Evolutionary conservation across 805 yeast species (phyloP), one percentile per base, ranked within the genome.

Genomic region (Cyberlindnera maclurae): DNA sequence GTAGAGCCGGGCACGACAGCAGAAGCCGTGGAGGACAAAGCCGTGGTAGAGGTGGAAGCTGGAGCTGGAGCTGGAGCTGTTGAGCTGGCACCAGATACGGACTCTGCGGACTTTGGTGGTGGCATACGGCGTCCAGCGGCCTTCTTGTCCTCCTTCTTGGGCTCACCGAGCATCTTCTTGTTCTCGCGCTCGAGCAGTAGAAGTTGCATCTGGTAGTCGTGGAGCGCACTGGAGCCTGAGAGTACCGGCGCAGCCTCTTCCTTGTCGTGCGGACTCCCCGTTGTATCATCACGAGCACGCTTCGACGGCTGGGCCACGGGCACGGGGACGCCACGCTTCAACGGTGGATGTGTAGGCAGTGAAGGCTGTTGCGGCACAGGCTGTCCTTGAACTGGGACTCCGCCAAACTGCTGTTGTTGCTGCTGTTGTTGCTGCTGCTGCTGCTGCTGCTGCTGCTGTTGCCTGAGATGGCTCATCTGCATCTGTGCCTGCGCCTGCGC

Each of bases 191-290:
- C 95, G 53, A 86, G 62, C 38, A 81, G 56, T 72, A 82, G 73
- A 47, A 84, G 63, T 58, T 84, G 90, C 67, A 76, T 78, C 57
- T 85, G 94, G 58, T 86, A 85, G 54, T 85, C 94, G 50, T 81
- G 85, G 29, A 85, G 63, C 2, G 90, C 89, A 51, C 44, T 48
- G 15, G 52, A 44, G 6, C 55, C 48, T 16, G 12, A 20, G 24
- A 20, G 24, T 20, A 8, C 24, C 24, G 24, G 8, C 8, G 24
- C 8, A 8, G 8, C 8, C 24, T 22, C 33, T 6, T 33, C 36
- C 36, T 33, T 33, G 5, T 15, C 24, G 8, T 20, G 24, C 24
- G 24, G 24, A 8, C 24, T 20, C 24, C 24, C 24, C 24, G 24
- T 20, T 8, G 24, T 20, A 5, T 20, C 24, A 8, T 20, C 24